Evolutionary conservation across 108 stramenopile genomes (phyloP), one percentile per base, ranked within the genome.

Genomic region (Nitzschia inconspicua): DNA sequence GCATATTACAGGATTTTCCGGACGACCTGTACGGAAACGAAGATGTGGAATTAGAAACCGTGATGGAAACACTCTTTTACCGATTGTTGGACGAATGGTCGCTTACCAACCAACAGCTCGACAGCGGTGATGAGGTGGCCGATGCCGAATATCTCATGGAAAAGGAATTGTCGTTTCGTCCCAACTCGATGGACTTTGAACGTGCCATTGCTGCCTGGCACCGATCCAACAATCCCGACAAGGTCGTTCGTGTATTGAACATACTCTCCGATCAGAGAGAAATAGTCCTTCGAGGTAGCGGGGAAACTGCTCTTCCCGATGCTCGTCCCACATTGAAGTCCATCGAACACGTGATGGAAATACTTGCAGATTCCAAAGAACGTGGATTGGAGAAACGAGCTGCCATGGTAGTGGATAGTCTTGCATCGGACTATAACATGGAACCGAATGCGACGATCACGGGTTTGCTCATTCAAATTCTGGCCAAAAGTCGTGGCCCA

Each of bases 401-500:
- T 2, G 54, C 25, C 9, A 18, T 25, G 9, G 16, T 72, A 14
- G 71, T 72, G 41, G 70, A 72, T n/a, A 26, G 39, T 19, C 25
- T 65, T 9, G 23, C 44, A 26, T 25, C 39, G 25, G 56, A 49
- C 14, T 63, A 57, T 42, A 63, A 54, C 18, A 18, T 69, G 30
- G 36, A 14, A n/a, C 50, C 66, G 1, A 53, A 41, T 44, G 44
- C 56, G 5, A 39, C 48, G 29, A 47, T 65, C 11, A 73, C 69
- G 34, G 34, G 29, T 13, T 49, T 43, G 16, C 31, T 73, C 30
- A 69, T 79, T 41, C 18, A 44, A 14, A 30, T 57, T 25, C 3
- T 70, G 19, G 64, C 72, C 2, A 65, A 66, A 50, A 65, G 63
- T 28, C 61, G 72, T 34, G 42, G 57, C 11, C 18, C 24, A 26